A percentile compares a stretch with the other conserved stretches of the same genome.
Evolutionary conservation across 345 rosid genomes (phyloP).

Genomic region (Microthlaspi erraticum): DNA sequence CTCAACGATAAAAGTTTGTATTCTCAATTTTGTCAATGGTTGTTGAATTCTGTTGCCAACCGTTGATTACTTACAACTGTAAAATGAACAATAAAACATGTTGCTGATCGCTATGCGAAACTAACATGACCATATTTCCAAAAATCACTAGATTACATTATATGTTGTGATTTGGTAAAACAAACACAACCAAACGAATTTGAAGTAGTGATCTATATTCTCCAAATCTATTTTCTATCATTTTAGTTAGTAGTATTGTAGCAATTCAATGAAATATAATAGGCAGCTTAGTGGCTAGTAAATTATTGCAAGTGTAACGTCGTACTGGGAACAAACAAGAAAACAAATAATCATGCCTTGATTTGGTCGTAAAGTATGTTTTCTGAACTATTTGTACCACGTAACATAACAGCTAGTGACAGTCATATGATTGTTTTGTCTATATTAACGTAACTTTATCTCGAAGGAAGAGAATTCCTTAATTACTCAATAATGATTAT

Average conservation of each 20-base stretch:
- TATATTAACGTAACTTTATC: conserved; percentile 21
- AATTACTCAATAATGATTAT: conserved; percentile 38
- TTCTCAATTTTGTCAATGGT: no score
- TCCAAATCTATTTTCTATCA: not conserved
- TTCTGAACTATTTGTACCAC: conserved; percentile 18
- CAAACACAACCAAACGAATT: not conserved
- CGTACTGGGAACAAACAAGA: conserved; percentile 4
- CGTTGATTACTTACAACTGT: no score
- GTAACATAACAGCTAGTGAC: conserved; percentile 39
- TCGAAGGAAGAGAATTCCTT: conserved; percentile 3
- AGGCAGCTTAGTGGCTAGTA: not conserved
- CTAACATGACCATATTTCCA: not conserved
- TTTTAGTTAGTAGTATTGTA: not conserved
- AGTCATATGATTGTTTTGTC: conserved; percentile 29
- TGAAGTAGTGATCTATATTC: not conserved
- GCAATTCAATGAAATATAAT: not conserved
- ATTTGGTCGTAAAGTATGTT: conserved; percentile 33
- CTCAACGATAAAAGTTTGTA: no score
- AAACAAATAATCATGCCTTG: conserved; percentile 35
- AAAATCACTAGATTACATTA: not conserved
- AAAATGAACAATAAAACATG: no score
- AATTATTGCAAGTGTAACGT: not conserved
- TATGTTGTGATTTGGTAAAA: not conserved
- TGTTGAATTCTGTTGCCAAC: no score
- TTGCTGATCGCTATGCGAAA: no score